These are phyloP conservation scores for Nitzschia putrida DNA, from an alignment of 108 stramenopile genomes.

Conservation along the genomic window DNA sequence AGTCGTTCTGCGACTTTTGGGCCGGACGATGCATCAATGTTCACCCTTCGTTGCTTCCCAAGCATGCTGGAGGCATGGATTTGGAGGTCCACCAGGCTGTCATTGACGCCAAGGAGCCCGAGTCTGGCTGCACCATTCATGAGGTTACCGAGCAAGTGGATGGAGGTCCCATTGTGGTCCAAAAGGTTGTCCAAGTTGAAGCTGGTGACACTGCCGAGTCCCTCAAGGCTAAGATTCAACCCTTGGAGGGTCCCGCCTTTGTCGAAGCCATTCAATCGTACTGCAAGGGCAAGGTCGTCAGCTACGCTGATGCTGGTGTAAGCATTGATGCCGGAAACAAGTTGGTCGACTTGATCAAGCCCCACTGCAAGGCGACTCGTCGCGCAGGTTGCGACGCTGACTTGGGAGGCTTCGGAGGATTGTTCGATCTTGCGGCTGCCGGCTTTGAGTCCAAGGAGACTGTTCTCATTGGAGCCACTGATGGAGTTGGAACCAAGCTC, in stretches of 20 bases:
- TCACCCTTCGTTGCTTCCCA: constrained; percentile 97
- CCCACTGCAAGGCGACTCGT: constrained; percentile 89
- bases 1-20: constrained; percentile 87
- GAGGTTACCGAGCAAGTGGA: constrained; percentile 97
- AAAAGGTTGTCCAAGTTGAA: constrained; percentile 78
- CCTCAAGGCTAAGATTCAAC: constrained; percentile 95
- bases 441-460: constrained; percentile 88
- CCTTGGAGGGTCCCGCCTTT: constrained; percentile 94
- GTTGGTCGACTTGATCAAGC: constrained; percentile 96
- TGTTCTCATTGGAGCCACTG: constrained; percentile 95
- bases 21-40: constrained; percentile 94
- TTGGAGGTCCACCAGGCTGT: constrained; percentile 95
- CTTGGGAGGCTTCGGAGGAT: constrained; percentile 95
- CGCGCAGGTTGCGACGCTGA: constrained; percentile 94
- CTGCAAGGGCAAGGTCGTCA: constrained; percentile 70
- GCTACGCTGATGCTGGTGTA: constrained; percentile 96
- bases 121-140: constrained; percentile 98
- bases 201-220: constrained; percentile 91
- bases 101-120: constrained; percentile 87
- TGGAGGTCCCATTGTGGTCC: constrained; percentile 94
- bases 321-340: constrained; percentile 95
- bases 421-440: constrained; percentile 95
- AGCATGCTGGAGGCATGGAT: constrained; percentile 99
- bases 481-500: constrained; percentile 99
- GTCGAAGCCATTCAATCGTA: constrained; percentile 88